Evolutionary conservation across 495 filamentous ascomycete genomes (phyloP), one percentile per base, ranked within the genome.

Genomic region (Cercophora newfieldiana): DNA sequence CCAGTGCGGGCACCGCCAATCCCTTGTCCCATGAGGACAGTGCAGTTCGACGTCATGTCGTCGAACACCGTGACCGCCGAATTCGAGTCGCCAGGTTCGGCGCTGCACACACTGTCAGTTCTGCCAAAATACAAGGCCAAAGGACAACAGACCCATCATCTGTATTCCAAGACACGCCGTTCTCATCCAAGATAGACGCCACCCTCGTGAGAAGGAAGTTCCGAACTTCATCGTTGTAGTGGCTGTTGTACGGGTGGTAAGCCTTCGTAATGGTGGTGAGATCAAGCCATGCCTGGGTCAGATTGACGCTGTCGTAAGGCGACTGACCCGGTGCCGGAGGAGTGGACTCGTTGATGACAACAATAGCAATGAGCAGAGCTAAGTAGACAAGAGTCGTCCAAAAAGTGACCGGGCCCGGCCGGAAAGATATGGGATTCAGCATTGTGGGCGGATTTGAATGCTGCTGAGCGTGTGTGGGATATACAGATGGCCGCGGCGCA

Each of bases 221-320:
- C 63, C 90, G 86, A 21, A 97, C 84, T 7, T 88, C 83, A 67
- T 96, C 95, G 71, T 97, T 98, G 64, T 83, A 81, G 37, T 81
- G 88, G 31, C 88, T 92, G 77, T 97, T 98, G 76, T 91, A 96
- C 0, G 94, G 95, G 71, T 96, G 95, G 71, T 90, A 96, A 0
- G 84, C 85, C 60, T 79, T 82, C n/a, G 88, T 93, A 19, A 99
- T 77, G 44, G 78, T 77, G 33, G 91, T 85, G 21, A 99, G 84
- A 73, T 99, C 94, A 18, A 82, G 76, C 94, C 94, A 98, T 24
- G 94, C 94, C 79, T 93, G 86, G 26, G 88, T 87, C 19, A 97
- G 78, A 68, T 96, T 89, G 58, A 94, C 78, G n/a, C 78, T 78
- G 44, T 50, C 14, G 26, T 65, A 53, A 3, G 70, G 66, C 4